phyloP scores from a whole-genome alignment of 352 stramenopile genomes.

The Peronospora farinosa region DNA sequence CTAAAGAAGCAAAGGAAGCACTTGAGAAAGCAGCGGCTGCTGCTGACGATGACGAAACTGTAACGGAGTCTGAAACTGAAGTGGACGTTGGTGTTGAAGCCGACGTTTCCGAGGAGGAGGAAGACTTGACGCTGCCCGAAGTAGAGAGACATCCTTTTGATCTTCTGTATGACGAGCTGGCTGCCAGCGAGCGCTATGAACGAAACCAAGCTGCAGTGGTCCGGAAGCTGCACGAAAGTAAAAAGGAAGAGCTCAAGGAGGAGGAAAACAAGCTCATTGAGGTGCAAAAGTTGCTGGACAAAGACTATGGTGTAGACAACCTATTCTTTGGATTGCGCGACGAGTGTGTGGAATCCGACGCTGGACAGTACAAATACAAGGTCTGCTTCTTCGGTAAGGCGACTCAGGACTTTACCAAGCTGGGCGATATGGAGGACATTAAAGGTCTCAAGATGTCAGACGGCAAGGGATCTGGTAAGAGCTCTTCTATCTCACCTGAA shows the following conservation, averaged over 20 bases:
- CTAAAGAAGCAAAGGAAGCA: constrained; percentile 24
- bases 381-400: constrained; percentile 81
- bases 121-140: constrained; percentile 43
- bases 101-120: constrained; percentile 22
- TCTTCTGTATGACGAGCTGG: constrained; percentile 48
- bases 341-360: constrained; percentile 58
- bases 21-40: constrained; percentile 21
- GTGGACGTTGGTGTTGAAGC: constrained; percentile 7
- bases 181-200: constrained; percentile 35
- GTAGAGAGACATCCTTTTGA: constrained; percentile 56
- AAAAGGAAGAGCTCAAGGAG: constrained; percentile 31
- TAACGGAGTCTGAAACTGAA: constrained; percentile 13
- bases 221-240: constrained; percentile 40
- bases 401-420: constrained; percentile 70
- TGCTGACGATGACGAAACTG: constrained; percentile 9
- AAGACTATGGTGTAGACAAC: constrained; percentile 56
- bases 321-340: constrained; percentile 64
- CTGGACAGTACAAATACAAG: constrained; percentile 82
- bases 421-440: constrained; percentile 63
- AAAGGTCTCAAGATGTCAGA: constrained; percentile 3
- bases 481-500: background rate
- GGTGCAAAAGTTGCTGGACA: constrained; percentile 33
- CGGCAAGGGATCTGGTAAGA: constrained; percentile 1
- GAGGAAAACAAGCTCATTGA: constrained; percentile 32
- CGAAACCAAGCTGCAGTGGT: constrained; percentile 41